These are phyloP conservation scores for Hysterangium stoloniferum DNA, from an alignment of 768 basidiomycete genomes.

Conservation along the genomic window DNA sequence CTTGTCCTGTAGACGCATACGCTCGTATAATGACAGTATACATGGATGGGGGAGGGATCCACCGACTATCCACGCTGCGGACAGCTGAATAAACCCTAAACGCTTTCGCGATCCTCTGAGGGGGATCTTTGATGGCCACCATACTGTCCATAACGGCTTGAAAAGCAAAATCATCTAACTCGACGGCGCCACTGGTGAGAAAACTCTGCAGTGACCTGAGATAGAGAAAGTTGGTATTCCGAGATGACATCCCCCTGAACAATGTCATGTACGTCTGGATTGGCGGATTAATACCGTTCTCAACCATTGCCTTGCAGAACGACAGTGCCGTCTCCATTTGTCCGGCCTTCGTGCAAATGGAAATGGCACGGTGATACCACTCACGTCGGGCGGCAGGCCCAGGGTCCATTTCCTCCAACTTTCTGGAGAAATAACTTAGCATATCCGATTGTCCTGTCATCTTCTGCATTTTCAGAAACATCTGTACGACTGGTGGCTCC, in stretches of 20 bases:
- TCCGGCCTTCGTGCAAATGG: constrained; percentile 4
- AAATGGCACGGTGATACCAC: constrained; percentile 2
- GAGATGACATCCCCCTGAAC: neutral
- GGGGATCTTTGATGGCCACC: neutral
- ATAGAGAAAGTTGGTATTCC: neutral
- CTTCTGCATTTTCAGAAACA: no score
- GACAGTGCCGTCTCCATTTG: neutral
- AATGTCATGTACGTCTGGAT: constrained; percentile 5
- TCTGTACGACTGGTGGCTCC: no score
- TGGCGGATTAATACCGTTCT: neutral
- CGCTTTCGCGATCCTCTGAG: constrained; percentile 2
- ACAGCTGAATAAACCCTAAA: neutral
- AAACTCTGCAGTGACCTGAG: neutral
- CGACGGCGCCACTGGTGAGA: neutral
- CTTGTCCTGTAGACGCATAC: neutral
- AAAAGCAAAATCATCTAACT: constrained; percentile 8
- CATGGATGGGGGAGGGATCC: neutral
- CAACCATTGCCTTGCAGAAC: constrained; percentile 5
- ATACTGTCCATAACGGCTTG: constrained; percentile 5
- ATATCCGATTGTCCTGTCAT: no score
- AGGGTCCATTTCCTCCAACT: neutral
- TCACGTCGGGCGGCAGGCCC: neutral
- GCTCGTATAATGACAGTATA: constrained; percentile 1
- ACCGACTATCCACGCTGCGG: neutral
- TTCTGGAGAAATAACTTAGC: no score